Evolutionary conservation across 2,329 filamentous ascomycete species (phyloP).

Genomic region (Chalaropsis ovoidea): DNA sequence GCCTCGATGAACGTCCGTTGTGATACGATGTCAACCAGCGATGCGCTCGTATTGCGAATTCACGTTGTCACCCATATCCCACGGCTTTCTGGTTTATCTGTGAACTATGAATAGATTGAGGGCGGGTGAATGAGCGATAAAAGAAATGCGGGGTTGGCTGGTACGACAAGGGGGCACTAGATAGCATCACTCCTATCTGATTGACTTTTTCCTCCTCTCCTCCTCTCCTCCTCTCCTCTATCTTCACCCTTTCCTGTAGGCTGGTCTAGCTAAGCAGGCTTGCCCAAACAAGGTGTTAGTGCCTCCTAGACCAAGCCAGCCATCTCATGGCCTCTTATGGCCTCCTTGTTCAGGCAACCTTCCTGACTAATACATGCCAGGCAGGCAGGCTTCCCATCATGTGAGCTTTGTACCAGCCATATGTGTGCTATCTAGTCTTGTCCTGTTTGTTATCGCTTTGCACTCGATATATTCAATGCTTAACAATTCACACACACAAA

Average conservation of each 20-base stretch:
- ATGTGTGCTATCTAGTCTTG: not conserved
- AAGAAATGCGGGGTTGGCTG: conserved; percentile 11
- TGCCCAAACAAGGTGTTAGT: not conserved
- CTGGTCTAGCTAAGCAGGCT: not conserved
- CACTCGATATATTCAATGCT: no score
- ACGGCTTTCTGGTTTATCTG: not conserved
- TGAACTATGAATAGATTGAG: not conserved
- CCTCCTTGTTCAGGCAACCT: not conserved
- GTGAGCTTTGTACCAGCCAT: not conserved
- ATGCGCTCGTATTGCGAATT: not conserved
- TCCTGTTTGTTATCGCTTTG: not conserved
- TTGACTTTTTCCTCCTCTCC: not conserved
- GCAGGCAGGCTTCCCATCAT: not conserved
- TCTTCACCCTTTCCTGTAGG: not conserved
- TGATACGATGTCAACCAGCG: not conserved
- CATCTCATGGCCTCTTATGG: no score
- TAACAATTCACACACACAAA: no score
- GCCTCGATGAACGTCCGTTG: not conserved
- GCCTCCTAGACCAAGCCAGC: not conserved
- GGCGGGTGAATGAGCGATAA: conserved; percentile 2
- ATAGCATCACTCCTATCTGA: no score
- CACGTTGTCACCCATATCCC: not conserved
- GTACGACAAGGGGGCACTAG: not conserved
- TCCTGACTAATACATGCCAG: not conserved
- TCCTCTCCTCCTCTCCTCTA: not conserved